Evolutionary conservation across 192 early-diverging fungal species (phyloP), one percentile per base, ranked within the genome.

Genomic region (Ambispora gerdemannii): DNA sequence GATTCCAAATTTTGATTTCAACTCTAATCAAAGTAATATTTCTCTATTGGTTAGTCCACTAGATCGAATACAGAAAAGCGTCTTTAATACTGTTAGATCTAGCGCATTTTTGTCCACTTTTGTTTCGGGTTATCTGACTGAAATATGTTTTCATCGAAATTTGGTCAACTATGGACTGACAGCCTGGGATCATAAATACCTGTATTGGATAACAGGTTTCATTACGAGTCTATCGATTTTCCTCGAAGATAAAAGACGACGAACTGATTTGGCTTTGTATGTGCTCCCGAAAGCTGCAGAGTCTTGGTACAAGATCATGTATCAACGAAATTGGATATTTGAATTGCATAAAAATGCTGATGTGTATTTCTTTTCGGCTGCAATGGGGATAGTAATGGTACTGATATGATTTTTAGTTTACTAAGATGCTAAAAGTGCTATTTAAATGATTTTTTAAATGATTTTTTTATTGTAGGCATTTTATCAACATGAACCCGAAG

Each of bases 211-310:
- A 11, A 74, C 83, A 55, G 91, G 89, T 4, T 67, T 88, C 25
- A 64, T 83, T 24, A 84, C 81, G 28, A 72, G 86, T 32, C 25
- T 76, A 0, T 75, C 86, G 13, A 91, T 93, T 52, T 83, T 93
- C 71, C 60, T 90, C 2, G 91, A 93, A 73, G 79, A 91, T 47
- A 90, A 87, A 72, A 72, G 71, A 19, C 74, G 88, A 61, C 77
- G 91, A 19, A 74, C 80, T 11, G 90, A 93, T 70, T 77, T 92
- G 70, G 89, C 90, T 3, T 82, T 93, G 78, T 92, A 93, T 78
- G 87, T 89, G 2, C 71, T 92, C 19, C 92, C 92, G 4, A 91
- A 91, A 70, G 92, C 88, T 2, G 75, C 87, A 3, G 77, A 85
- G 63, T 82, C 79, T 43, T 72, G 89, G 35, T 93, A 89, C 76